A percentile compares a stretch with the other conserved stretches of the same genome.
Evolutionary conservation across 495 filamentous ascomycete genomes (phyloP).

Genomic region (Penicillium malachiteum): DNA sequence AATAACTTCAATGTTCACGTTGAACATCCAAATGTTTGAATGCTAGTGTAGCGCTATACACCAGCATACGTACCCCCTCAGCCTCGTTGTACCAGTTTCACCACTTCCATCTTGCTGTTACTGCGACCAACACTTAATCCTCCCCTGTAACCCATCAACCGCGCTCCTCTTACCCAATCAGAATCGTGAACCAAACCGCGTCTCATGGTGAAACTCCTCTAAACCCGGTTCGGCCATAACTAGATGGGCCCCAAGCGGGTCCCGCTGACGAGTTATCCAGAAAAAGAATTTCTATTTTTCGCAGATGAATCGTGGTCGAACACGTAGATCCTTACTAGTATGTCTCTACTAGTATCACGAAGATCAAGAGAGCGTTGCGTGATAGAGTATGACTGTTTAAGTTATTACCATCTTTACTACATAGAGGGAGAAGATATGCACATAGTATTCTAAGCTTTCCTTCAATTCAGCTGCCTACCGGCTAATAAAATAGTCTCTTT

Average conservation of each 20-base stretch:
- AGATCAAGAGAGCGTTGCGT: not conserved
- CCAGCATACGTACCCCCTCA: not conserved
- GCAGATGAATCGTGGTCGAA: slow-evolving; percentile 1
- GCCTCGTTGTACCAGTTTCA: not conserved
- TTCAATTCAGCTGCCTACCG: too few species aligned
- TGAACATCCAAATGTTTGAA: too few species aligned
- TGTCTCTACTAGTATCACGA: not conserved
- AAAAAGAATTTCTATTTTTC: not conserved
- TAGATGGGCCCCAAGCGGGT: slow-evolving; percentile 7
- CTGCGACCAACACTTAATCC: not conserved
- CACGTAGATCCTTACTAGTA: not conserved
- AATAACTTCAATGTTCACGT: too few species aligned
- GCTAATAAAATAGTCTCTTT: too few species aligned
- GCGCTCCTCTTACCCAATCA: slow-evolving; percentile 2
- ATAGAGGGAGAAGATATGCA: too few species aligned
- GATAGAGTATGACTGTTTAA: too few species aligned
- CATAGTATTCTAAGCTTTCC: too few species aligned
- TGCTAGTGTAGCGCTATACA: too few species aligned
- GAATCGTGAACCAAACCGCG: slow-evolving; percentile 2
- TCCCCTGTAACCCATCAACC: not conserved
- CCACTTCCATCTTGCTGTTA: not conserved
- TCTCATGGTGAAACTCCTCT: slow-evolving; percentile 29
- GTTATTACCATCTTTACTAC: too few species aligned
- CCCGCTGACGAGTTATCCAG: slow-evolving; percentile 22
- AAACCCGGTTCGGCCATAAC: slow-evolving; percentile 7